Evolutionary conservation across 805 yeast species (phyloP), one percentile per base, ranked within the genome.

Genomic region (Cyberlindnera mycetangii): DNA sequence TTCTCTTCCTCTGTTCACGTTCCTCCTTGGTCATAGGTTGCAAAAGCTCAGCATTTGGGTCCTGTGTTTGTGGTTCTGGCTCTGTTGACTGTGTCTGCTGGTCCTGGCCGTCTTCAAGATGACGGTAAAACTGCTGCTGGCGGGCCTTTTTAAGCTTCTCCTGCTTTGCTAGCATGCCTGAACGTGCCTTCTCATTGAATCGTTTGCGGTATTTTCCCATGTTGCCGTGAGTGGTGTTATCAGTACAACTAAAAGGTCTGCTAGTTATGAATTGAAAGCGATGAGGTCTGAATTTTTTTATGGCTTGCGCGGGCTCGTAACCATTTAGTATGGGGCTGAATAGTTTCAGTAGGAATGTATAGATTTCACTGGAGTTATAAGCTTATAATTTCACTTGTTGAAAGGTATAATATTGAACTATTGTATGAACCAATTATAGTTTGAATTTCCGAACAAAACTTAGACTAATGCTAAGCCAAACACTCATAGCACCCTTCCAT

Each of bases 181-280:
- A 61, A 27, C 95, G 79, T 44, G 93, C 96, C 68, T 85, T 85
- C 62, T 84, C 95, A 61, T 88, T 88, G 69, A 82, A 85, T 49
- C 96, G 66, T 64, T 78, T 77, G 53, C 93, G 75, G 61, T 86
- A 87, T 49, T 84, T 85, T 46, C 92, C 96, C 96, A 88, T 88
- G 3, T 8, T 32, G 14, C 37, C 14, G 4, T 3, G 25, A 7
- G 14, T 20, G 32, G 18, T 4, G 32, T 30, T 4, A 6, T 30
- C 17, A 15, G 17, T n/a, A n/a, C n/a, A n/a, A n/a, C n/a, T n/a
- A n/a, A n/a, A n/a, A n/a, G n/a, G n/a, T n/a, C n/a, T n/a, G n/a
- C n/a, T n/a, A n/a, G n/a, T 18, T 32, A 7, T n/a, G 21, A 21
- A 7, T 5, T n/a, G n/a, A 18, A 31, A 27, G 55, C 48, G 52